Evolutionary conservation across 108 stramenopile genomes (phyloP).

Genomic region (Seminavis robusta): DNA sequence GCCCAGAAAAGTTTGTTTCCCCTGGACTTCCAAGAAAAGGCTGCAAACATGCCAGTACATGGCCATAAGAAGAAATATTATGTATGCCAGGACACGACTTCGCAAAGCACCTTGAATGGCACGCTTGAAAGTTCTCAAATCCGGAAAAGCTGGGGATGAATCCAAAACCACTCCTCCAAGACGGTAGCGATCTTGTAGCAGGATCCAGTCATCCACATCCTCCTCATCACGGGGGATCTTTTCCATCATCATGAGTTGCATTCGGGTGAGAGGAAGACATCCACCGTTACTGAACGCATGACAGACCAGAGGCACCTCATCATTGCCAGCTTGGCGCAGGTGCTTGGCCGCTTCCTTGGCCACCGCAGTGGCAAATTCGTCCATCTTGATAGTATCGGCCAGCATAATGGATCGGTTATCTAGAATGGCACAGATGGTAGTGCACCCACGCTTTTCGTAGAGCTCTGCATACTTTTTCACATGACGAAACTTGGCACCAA

Average conservation of each 20-base stretch:
- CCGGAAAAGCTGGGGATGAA: too few relatives aligned
- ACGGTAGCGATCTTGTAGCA: too few relatives aligned
- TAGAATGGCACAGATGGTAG: background rate
- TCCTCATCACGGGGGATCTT: too few relatives aligned
- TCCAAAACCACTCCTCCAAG: too few relatives aligned
- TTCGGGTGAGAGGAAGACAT: background rate
- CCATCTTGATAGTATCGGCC: background rate
- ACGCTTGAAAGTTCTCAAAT: too few relatives aligned
- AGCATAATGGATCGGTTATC: constrained; percentile 1
- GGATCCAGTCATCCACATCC: too few relatives aligned
- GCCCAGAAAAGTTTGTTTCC: too few relatives aligned
- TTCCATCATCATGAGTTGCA: background rate
- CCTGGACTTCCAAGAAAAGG: too few relatives aligned
- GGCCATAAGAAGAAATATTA: too few relatives aligned
- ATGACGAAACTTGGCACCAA: background rate
- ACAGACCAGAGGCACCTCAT: background rate
- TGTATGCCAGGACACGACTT: too few relatives aligned
- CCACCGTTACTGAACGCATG: constrained; percentile 8
- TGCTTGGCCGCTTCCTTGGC: background rate
- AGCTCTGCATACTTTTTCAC: constrained; percentile 6
- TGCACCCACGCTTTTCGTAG: background rate
- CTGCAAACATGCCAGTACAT: too few relatives aligned
- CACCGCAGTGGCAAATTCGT: background rate
- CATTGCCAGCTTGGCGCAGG: background rate
- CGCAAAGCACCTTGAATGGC: too few relatives aligned